Base-by-base conservation (phyloP, 768 basidiomycete genomes). In the Naganishia vishniacii region DNA sequence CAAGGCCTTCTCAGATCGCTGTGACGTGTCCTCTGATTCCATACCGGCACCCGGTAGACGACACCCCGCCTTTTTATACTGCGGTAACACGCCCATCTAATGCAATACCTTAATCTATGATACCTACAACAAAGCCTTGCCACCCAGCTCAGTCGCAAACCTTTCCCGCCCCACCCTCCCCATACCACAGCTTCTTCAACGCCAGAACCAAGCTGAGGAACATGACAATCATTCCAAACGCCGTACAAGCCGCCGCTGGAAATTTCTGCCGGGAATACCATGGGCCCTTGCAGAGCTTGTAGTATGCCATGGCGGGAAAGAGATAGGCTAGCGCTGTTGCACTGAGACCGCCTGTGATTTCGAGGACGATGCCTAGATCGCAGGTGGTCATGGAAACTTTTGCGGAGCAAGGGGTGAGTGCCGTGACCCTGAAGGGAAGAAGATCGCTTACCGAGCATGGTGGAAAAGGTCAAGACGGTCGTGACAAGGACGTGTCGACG, bases 341-440 rank as follows among this genome's bases (percentile, higher is more conserved):
- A 15, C 76, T 78, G 4, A 89, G 83, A n/a, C 94, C 94, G n/a
- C 95, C 95, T 0, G 92, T 93, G 46, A 99, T 88, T 80, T 99
- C 95, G 41, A 99, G 86, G 80, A 94, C 95, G 47, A 97, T 87
- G n/a, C 95, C 95, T 15, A 99, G 83, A 76, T 99, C 94, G 74
- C 92, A 95, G 1, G 94, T 97, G 63, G 92, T 82, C 61, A 97
- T 81, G 4, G 94, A 85, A 65, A 95, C 92, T 93, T 73, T 26
- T 18, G 25, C 28, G 25, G 23, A 28, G 11, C 20, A 15, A 48
- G 20, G 9, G 28, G 28, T 62, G 53, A 64, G 56, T 41, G 23
- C n/a, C 1, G 23, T 53, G 18, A 2, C 13, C 2, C 32, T 44
- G 56, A 1, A 11, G 13, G 31, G 20, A 8, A 23, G 16, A 64